Conservation (phyloP, 2,329 filamentous ascomycete species). For the Botrytis squamosa region DNA sequence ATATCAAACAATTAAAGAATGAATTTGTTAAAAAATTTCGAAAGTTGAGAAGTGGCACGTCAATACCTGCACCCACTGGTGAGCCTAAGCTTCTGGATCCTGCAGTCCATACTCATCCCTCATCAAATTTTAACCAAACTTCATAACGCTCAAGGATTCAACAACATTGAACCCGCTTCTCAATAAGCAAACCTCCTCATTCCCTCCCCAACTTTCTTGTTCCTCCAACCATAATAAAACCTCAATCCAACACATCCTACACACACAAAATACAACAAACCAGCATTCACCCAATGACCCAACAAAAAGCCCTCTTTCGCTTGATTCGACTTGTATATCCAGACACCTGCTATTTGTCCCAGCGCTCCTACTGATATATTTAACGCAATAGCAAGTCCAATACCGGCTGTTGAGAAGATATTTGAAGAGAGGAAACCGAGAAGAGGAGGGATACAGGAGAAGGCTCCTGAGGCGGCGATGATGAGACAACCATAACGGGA, state of each 20-base stretch:
- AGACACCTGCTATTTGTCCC: constrained; percentile 70
- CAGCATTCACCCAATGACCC: constrained; percentile 67
- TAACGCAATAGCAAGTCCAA: constrained; percentile 67
- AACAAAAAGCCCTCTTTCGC: constrained; percentile 62
- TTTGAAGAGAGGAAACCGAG: constrained; percentile 46
- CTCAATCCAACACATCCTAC: constrained; percentile 54
- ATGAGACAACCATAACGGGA: constrained; percentile 69
- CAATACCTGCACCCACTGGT: not conserved
- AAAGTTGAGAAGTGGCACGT: not conserved
- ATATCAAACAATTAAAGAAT: not conserved
- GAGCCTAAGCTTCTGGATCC: not conserved
- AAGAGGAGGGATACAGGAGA: constrained; percentile 67
- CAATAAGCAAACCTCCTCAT: constrained; percentile 14
- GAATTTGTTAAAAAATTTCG: not conserved
- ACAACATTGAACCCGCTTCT: not conserved
- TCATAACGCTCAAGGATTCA: not conserved
- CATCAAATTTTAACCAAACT: not conserved
- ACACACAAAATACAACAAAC: constrained; percentile 57
- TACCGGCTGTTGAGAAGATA: constrained; percentile 61
- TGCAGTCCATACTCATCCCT: not conserved
- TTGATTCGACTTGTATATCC: constrained; percentile 69
- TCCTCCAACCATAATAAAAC: constrained; percentile 54
- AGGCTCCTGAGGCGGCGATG: constrained; percentile 63
- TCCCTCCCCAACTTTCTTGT: constrained; percentile 32
- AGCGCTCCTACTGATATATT: constrained; percentile 68